Percentiles rank a stretch among this genome's conserved stretches.
Conservation (phyloP, 2,329 filamentous ascomycete species). For the Neonectria faginata region DNA sequence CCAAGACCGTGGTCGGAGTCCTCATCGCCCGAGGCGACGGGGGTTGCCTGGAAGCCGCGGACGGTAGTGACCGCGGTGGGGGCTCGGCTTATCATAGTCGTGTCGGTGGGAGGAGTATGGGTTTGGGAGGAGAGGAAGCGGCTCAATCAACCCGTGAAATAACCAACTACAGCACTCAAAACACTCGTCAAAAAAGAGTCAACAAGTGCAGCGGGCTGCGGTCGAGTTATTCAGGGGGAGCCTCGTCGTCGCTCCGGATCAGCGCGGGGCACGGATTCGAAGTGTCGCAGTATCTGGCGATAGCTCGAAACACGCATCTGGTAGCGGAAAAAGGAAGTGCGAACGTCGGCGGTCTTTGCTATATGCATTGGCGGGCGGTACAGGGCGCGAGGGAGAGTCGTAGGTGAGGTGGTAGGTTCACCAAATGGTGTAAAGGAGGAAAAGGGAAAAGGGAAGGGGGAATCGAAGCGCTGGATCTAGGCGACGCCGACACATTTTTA, state of each 20-base stretch:
- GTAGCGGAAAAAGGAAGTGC: constrained; percentile 63
- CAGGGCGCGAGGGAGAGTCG: constrained; percentile 30
- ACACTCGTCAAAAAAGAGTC: constrained; percentile 30
- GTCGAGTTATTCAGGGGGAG: constrained; percentile 54
- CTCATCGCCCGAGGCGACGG: constrained; percentile 67
- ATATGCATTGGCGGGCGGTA: constrained; percentile 66
- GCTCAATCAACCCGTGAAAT: constrained; percentile 33
- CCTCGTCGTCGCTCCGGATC: constrained; percentile 71
- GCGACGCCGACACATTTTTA: constrained; percentile 37
- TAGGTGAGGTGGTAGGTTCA: constrained; percentile 39
- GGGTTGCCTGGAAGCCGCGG: constrained; percentile 68
- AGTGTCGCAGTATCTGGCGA: constrained; percentile 61
- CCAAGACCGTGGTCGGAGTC: constrained; percentile 63
- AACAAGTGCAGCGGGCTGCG: constrained; percentile 35
- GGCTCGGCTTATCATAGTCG: constrained; percentile 60
- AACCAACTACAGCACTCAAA: constrained; percentile 34
- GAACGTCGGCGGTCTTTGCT: constrained; percentile 59
- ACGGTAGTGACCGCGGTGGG: constrained; percentile 65
- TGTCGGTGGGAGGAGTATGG: constrained; percentile 30
- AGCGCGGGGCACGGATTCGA: constrained; percentile 64
- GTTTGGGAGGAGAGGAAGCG: not conserved
- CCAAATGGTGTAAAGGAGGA: constrained; percentile 45
- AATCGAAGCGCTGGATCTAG: constrained; percentile 12
- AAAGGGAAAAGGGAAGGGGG: constrained; percentile 25
- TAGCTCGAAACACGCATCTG: constrained; percentile 68